A percentile compares a stretch with the other conserved stretches of the same genome.
Conservation (phyloP, 371 early-diverging fungal genomes). For the Rozella allomycis region DNA sequence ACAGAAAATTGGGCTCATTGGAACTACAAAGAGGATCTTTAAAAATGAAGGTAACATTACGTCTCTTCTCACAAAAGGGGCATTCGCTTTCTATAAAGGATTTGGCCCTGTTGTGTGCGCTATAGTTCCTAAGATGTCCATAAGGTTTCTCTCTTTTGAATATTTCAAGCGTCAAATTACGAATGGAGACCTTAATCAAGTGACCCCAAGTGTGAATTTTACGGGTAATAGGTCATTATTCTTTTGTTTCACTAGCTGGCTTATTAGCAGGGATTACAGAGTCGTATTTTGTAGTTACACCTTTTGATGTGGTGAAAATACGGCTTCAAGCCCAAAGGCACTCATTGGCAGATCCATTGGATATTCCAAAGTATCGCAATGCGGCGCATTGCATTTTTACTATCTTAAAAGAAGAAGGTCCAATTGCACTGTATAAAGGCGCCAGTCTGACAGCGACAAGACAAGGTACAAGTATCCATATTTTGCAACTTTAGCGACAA, state of each 20-base stretch:
- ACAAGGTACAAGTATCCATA: constrained; percentile 34
- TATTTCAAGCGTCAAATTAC: constrained; percentile 65
- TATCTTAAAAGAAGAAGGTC: constrained; percentile 77
- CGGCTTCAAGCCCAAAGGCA: constrained; percentile 84
- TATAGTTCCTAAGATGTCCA: constrained; percentile 96
- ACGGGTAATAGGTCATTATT: constrained; percentile 30
- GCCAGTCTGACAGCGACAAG: constrained; percentile 79
- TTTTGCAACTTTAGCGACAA: constrained; percentile 42
- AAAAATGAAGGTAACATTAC: constrained; percentile 66
- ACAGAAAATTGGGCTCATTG: constrained; percentile 32
- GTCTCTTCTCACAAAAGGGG: too few species aligned
- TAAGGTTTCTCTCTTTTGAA: constrained; percentile 89
- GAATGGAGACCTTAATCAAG: constrained; percentile 38
- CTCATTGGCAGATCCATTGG: constrained; percentile 85
- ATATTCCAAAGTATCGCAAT: constrained; percentile 86
- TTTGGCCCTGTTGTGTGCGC: constrained; percentile 90
- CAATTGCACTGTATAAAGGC: constrained; percentile 78
- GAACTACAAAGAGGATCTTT: constrained; percentile 60
- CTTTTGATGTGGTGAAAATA: constrained; percentile 69
- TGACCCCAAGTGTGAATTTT: constrained; percentile 49
- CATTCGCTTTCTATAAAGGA: constrained; percentile 89
- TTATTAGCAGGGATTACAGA: constrained; percentile 89
- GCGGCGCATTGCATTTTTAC: constrained; percentile 78
- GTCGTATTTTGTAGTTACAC: constrained; percentile 84
- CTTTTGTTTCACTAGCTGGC: constrained; percentile 38